A percentile compares a stretch with the other conserved stretches of the same genome.
Conservation (phyloP, 768 basidiomycete species). For the Suillus tomentosus region DNA sequence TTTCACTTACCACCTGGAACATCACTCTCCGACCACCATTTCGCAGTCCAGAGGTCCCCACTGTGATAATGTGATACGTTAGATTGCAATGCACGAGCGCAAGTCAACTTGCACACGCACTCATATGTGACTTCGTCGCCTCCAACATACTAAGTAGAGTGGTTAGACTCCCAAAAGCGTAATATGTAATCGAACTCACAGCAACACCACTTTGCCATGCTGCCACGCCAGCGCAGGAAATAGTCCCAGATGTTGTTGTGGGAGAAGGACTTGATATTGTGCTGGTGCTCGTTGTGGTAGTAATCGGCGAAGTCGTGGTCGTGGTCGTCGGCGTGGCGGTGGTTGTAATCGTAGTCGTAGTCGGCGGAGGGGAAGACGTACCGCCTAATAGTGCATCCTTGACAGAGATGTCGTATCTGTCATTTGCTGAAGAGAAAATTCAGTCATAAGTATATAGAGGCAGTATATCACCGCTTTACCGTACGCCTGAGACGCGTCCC, state of each 20-base stretch:
- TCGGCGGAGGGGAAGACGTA: slow-evolving; percentile 19
- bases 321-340: slow-evolving; percentile 16
- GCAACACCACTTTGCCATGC: slow-evolving; percentile 41
- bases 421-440: slow-evolving; percentile 38
- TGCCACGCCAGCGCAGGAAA: slow-evolving; percentile 44
- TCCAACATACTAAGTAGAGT: slow-evolving; percentile 40
- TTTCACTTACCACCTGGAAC: slow-evolving; percentile 33
- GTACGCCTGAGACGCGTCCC: slow-evolving; percentile 49
- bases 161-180: neutral
- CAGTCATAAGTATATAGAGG: neutral
- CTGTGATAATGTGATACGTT: slow-evolving; percentile 26
- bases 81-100: neutral
- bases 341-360: slow-evolving; percentile 20
- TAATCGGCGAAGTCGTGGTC: slow-evolving; percentile 14
- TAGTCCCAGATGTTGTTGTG: slow-evolving; percentile 25
- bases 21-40: slow-evolving; percentile 50
- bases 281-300: slow-evolving; percentile 12
- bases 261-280: slow-evolving; percentile 27
- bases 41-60: slow-evolving; percentile 51
- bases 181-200: slow-evolving; percentile 31
- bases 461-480: slow-evolving; percentile 23
- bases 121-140: slow-evolving; percentile 43
- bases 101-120: slow-evolving; percentile 28
- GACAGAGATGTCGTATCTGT: slow-evolving; percentile 41
- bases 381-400: slow-evolving; percentile 41